Percentiles rank a stretch among this genome's conserved stretches.
Evolutionary conservation across 2,329 filamentous ascomycete genomes (phyloP).

Genomic region (Fusarium odoratissimum): DNA sequence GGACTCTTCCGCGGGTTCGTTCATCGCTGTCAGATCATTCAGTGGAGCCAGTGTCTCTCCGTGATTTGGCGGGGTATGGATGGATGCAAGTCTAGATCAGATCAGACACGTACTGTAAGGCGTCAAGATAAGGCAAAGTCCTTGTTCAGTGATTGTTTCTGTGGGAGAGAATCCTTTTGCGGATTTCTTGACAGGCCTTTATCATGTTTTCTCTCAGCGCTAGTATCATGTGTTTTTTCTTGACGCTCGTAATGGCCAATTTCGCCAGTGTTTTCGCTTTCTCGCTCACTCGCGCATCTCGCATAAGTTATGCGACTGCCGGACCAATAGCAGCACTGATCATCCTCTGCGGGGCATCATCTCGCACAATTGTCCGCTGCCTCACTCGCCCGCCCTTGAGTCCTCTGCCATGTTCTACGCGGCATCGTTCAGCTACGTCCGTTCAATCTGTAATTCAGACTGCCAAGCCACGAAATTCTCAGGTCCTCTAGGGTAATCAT

Average conservation of each 20-base stretch:
- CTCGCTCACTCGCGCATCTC: background rate
- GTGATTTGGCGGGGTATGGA: background rate
- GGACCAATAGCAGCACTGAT: background rate
- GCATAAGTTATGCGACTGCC: background rate
- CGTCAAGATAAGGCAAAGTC: background rate
- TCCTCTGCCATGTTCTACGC: background rate
- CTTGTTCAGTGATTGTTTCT: background rate
- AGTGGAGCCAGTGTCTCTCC: background rate
- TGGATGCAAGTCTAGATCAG: background rate
- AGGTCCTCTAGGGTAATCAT: background rate
- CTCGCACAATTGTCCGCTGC: background rate
- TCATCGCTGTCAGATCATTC: background rate
- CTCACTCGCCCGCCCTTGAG: background rate
- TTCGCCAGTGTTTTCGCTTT: background rate
- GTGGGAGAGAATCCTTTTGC: background rate
- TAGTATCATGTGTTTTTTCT: background rate
- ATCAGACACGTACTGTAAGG: background rate
- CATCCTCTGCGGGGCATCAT: background rate
- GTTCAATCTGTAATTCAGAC: background rate
- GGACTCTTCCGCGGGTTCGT: background rate
- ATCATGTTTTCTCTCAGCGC: slow-evolving; percentile 1
- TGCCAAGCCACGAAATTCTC: no score
- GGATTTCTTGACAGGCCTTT: background rate
- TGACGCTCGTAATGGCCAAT: background rate
- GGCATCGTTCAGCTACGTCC: background rate